Conservation (phyloP, 2,329 filamentous ascomycete genomes). For the Helotiales sp. region DNA sequence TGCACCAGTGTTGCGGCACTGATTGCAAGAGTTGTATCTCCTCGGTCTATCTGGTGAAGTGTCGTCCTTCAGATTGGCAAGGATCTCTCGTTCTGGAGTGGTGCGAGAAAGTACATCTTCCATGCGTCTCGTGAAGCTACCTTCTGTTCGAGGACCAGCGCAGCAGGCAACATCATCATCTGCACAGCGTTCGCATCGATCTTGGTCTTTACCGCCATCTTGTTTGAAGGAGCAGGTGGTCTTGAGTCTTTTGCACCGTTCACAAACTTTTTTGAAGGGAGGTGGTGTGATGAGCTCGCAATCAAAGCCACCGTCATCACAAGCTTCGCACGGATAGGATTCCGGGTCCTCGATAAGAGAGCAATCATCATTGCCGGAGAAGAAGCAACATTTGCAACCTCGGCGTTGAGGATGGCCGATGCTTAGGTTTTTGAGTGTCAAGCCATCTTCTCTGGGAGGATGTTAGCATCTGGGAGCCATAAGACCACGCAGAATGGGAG, state of each 20-base stretch:
- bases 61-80: background rate
- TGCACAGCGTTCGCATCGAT: constrained; percentile 24
- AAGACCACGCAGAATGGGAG: background rate
- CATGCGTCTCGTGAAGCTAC: background rate
- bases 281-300: constrained; percentile 29
- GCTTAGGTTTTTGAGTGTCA: constrained; percentile 21
- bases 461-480: constrained; percentile 1
- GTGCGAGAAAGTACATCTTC: background rate
- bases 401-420: constrained; percentile 25
- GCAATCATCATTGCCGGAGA: constrained; percentile 25
- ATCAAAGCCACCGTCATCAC: constrained; percentile 22
- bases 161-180: constrained; percentile 19
- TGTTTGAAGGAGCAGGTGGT: constrained; percentile 21
- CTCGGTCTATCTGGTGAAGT: background rate
- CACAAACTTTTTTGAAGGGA: constrained; percentile 22
- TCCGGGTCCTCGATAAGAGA: constrained; percentile 24
- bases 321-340: constrained; percentile 29
- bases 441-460: constrained; percentile 22
- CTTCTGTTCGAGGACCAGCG: constrained; percentile 17
- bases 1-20: constrained; percentile 17
- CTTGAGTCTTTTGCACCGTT: constrained; percentile 24
- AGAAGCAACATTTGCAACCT: constrained; percentile 32
- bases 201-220: constrained; percentile 21
- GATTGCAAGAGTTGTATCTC: constrained; percentile 20
- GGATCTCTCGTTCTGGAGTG: background rate